Conservation (phyloP, 2,329 filamentous ascomycete genomes). For the Ophiostoma tasmaniense region DNA sequence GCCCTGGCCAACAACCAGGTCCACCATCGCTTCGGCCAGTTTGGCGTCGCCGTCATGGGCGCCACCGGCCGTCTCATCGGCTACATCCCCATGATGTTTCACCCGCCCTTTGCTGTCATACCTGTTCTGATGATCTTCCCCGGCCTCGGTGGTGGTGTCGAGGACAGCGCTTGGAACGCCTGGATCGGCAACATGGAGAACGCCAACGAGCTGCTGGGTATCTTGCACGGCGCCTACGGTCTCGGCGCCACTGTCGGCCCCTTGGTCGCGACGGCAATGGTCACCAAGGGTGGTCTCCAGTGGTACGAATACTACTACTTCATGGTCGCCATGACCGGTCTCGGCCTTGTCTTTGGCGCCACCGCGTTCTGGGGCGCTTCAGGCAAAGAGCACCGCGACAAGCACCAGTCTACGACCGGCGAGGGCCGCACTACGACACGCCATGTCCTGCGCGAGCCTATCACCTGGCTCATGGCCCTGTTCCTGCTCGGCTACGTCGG, state of each 20-base stretch:
- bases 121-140: conserved; percentile 56
- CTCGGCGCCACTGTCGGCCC: conserved; percentile 62
- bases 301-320: conserved; percentile 75
- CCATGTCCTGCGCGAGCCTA: conserved; percentile 38
- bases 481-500: conserved; percentile 77
- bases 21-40: conserved; percentile 58
- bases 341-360: conserved; percentile 46
- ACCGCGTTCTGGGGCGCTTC: conserved; percentile 57
- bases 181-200: conserved; percentile 63
- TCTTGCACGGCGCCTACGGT: conserved; percentile 65
- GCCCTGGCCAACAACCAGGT: conserved; percentile 57
- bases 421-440: conserved; percentile 39
- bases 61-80: conserved; percentile 55
- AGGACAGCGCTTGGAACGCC: conserved; percentile 52
- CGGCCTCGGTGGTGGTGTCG: conserved; percentile 63
- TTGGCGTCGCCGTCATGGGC: conserved; percentile 60
- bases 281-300: conserved; percentile 49
- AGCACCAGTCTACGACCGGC: conserved; percentile 25
- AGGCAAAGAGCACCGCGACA: conserved; percentile 45
- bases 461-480: conserved; percentile 64
- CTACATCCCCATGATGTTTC: conserved; percentile 56
- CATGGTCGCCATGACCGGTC: conserved; percentile 51
- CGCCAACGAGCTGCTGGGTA: conserved; percentile 63
- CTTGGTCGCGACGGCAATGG: conserved; percentile 63
- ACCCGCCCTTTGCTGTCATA: conserved; percentile 61